Base-by-base conservation (phyloP, 1,284 basidiomycete species). In the Sphaerobolus stellatus region DNA sequence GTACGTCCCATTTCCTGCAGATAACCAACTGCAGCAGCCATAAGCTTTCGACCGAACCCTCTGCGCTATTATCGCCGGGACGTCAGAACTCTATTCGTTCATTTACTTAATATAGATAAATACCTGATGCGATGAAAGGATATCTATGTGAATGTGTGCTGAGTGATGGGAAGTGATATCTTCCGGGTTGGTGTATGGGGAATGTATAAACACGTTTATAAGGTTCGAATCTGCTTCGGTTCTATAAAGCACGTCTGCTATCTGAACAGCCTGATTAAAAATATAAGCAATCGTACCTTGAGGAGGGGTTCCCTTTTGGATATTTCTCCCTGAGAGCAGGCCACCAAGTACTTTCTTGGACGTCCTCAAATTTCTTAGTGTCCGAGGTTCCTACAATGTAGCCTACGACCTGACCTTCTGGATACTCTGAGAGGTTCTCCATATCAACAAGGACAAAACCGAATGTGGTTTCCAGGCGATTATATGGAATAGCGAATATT, bases 401-500 rank as follows among this genome's bases (percentile, higher is more conserved):
- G 33, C 86, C 86, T 40, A 86, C 80, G 0, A 82, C 78, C 25
- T 75, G 55, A 14, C 59, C 64, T n/a, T 60, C 45, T 22, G 20
- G 46, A 20, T 14, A 56, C 56, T 28, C 14, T 46, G 48, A 57
- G 58, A 22, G 38, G 22, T 18, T 72, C 24, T 71, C 65, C 22
- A 63, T 68, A 49, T 86, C 83, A 50, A 81, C 81, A 64, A 91
- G 69, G 28, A 90, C 86, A 67, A 88, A 90, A 11, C 80, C 87
- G 77, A 81, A 89, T 27, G 84, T 81, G 30, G 75, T 76, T 13
- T 80, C 80, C n/a, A 86, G 68, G 53, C 81, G 78, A 50, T 87
- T 76, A 66, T 90, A 91, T 4, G 88, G 88, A 41, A 86, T 77
- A 3, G 87, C 83, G 61, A 82, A 90, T 40, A 85, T 74, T 33